A percentile compares a stretch with the other conserved stretches of the same genome.
Conservation (phyloP, 257 asterid species). For the Datura wrightii region DNA sequence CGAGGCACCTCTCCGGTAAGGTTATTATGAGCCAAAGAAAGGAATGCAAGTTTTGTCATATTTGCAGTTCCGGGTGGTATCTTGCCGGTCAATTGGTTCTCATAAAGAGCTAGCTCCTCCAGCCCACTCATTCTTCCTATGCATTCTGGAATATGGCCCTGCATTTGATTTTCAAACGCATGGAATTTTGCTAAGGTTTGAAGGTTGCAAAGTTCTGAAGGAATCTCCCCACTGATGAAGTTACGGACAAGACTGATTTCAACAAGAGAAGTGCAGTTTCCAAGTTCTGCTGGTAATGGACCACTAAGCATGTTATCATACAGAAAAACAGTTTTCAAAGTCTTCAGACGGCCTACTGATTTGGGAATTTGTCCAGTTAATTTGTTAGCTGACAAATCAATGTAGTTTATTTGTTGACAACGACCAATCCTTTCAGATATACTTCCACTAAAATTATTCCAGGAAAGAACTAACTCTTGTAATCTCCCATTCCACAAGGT, state of each 20-base stretch:
- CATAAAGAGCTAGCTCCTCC: constrained; percentile 37
- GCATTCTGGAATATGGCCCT: constrained; percentile 48
- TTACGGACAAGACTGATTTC: constrained; percentile 40
- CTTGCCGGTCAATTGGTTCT: constrained; percentile 45
- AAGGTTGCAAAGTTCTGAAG: constrained; percentile 48
- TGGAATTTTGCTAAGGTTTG: constrained; percentile 37
- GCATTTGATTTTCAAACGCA: constrained; percentile 39
- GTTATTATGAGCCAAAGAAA: constrained; percentile 47
- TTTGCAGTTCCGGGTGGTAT: constrained; percentile 47
- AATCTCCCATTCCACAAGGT: constrained; percentile 47
- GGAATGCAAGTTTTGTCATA: constrained; percentile 38
- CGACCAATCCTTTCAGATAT: constrained; percentile 43
- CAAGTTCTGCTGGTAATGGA: constrained; percentile 45
- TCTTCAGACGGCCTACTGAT: constrained; percentile 41
- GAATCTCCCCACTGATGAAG: constrained; percentile 45
- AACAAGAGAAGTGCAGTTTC: constrained; percentile 43
- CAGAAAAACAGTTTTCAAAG: constrained; percentile 35
- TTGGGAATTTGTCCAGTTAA: constrained; percentile 49
- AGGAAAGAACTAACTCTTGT: constrained; percentile 35
- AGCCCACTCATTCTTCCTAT: constrained; percentile 47
- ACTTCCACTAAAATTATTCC: constrained; percentile 48
- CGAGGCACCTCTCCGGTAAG: constrained; percentile 48
- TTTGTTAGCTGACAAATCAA: constrained; percentile 46
- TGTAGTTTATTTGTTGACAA: constrained; percentile 31
- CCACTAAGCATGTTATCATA: constrained; percentile 39